Evolutionary conservation across 768 basidiomycete species (phyloP).

Genomic region (Tubosaeta sp.): DNA sequence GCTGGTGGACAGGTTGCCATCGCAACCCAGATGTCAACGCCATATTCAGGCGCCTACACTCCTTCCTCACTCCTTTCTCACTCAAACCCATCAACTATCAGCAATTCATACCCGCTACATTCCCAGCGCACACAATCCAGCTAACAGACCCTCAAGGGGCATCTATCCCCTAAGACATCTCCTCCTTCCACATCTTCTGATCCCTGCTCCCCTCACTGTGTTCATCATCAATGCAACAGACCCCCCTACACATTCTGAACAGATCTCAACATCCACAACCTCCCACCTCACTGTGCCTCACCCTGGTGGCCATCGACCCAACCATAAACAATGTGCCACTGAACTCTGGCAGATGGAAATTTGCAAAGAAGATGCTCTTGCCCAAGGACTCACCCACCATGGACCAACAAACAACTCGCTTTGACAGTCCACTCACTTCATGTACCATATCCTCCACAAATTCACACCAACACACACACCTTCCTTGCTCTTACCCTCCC

Average conservation of each 20-base stretch:
- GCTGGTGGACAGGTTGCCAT: neutral
- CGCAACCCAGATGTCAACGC: neutral
- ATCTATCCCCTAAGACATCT: slow-evolving; percentile 24
- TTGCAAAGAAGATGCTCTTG: too few relatives aligned
- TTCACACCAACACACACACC: neutral
- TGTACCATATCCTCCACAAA: too few relatives aligned
- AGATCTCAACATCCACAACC: neutral
- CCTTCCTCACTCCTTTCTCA: neutral
- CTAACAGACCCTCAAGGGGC: neutral
- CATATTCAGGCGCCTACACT: neutral
- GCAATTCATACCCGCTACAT: neutral
- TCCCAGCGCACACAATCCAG: neutral
- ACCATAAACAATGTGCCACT: too few relatives aligned
- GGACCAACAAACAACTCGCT: neutral
- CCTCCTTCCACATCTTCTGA: slow-evolving; percentile 32
- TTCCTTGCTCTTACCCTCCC: neutral
- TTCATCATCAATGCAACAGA: slow-evolving; percentile 1
- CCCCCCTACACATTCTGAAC: neutral
- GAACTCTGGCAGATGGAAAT: too few relatives aligned
- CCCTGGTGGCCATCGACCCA: too few relatives aligned
- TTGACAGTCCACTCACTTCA: too few relatives aligned
- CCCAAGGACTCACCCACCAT: too few relatives aligned
- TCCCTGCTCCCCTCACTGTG: slow-evolving; percentile 7
- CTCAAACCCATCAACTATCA: neutral
- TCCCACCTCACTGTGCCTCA: neutral